A percentile compares a stretch with the other conserved stretches of the same genome.
phyloP scores from a whole-genome alignment of 2,329 filamentous ascomycete genomes.

The Curvularia spicifera region DNA sequence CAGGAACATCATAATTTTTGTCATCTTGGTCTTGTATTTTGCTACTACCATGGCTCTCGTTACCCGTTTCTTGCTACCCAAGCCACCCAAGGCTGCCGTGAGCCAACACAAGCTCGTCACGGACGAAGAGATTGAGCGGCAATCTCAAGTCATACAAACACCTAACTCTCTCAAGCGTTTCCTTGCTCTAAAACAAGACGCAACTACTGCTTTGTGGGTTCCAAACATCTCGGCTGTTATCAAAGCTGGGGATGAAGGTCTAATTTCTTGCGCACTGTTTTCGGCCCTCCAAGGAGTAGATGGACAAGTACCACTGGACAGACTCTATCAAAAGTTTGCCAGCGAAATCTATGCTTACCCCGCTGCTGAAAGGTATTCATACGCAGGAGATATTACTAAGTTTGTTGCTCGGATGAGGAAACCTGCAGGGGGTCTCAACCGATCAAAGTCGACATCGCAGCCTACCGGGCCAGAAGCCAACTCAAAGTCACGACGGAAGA shows the following conservation, averaged over 20 bases:
- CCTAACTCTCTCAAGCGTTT: constrained; percentile 31
- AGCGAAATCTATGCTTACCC: constrained; percentile 31
- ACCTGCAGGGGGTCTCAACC: constrained; percentile 15
- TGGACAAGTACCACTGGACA: constrained; percentile 34
- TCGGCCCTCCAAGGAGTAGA: constrained; percentile 28
- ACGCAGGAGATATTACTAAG: constrained; percentile 31
- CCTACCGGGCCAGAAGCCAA: constrained; percentile 19
- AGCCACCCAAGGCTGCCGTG: constrained; percentile 26
- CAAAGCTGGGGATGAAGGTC: constrained; percentile 43
- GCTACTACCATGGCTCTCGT: constrained; percentile 39
- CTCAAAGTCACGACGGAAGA: constrained; percentile 23
- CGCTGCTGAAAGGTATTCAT: constrained; percentile 30
- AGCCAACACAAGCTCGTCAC: constrained; percentile 17
- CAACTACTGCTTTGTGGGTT: constrained; percentile 26
- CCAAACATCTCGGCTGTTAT: constrained; percentile 40
- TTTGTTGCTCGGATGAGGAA: constrained; percentile 31
- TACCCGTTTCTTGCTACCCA: constrained; percentile 36
- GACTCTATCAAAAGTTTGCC: constrained; percentile 38
- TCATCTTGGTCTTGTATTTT: constrained; percentile 22
- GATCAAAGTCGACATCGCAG: constrained; percentile 29
- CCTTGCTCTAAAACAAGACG: constrained; percentile 28
- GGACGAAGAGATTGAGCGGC: constrained; percentile 23
- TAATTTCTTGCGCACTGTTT: constrained; percentile 39
- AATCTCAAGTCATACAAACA: constrained; percentile 21
- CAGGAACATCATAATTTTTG: constrained; percentile 24